phyloP scores from a whole-genome alignment of 352 stramenopile genomes.

The Globisporangium viniferum region DNA sequence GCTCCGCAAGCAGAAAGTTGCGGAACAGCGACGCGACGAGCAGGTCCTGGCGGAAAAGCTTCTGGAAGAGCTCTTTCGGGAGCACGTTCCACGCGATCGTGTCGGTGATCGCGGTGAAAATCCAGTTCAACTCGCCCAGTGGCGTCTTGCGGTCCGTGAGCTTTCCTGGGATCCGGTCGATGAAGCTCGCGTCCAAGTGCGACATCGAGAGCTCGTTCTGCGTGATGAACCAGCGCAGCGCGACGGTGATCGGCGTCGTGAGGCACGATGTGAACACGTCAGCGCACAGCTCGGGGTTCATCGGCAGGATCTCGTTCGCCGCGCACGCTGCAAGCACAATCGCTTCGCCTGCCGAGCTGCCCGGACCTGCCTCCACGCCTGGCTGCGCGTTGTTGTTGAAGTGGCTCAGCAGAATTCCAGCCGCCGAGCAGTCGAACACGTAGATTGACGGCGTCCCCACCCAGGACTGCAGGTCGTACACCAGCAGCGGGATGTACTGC shows the following conservation, averaged over 20 bases:
- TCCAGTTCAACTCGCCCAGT: conserved; percentile 99
- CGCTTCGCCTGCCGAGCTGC: conserved; percentile 63
- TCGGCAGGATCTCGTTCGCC: conserved; percentile 94
- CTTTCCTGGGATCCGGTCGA: conserved; percentile 90
- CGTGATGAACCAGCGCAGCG: conserved; percentile 97
- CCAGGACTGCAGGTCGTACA: conserved; percentile 95
- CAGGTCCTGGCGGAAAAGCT: conserved; percentile 99
- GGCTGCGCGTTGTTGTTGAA: conserved; percentile 49
- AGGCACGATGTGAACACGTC: conserved; percentile 99
- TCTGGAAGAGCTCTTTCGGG: conserved; percentile 95
- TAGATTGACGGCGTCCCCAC: conserved; percentile 94
- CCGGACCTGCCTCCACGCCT: conserved; percentile 21
- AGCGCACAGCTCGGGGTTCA: conserved; percentile 95
- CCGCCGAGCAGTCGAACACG: conserved; percentile 97
- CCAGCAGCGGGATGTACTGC: conserved; percentile 98
- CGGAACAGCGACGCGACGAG: conserved; percentile 98
- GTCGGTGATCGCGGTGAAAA: conserved; percentile 99
- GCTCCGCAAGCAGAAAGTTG: conserved; percentile 97
- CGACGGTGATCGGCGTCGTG: conserved; percentile 98
- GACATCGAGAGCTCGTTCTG: conserved; percentile 90
- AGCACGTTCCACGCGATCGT: conserved; percentile 99
- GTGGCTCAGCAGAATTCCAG: conserved; percentile 94
- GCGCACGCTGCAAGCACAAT: conserved; percentile 97
- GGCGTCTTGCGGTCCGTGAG: conserved; percentile 93
- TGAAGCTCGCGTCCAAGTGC: conserved; percentile 80